Conservation (phyloP, 2,329 filamentous ascomycete genomes). For the Fusarium tuaranense region DNA sequence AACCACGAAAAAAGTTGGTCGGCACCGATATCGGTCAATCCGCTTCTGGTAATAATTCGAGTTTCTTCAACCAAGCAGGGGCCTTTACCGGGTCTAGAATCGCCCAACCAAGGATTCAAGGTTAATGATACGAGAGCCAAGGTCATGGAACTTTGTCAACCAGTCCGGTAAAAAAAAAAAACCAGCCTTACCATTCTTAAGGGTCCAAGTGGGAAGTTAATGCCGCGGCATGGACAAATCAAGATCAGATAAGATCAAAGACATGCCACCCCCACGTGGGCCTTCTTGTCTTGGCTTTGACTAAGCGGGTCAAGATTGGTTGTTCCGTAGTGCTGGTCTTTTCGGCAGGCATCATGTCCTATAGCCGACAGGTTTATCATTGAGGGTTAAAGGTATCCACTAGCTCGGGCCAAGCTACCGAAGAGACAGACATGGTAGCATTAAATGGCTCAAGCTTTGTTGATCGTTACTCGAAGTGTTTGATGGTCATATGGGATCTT, state of each 20-base stretch:
- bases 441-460: neutral
- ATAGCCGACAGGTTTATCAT: neutral
- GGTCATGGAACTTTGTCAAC: neutral
- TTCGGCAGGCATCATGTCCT: neutral
- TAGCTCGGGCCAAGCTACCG: neutral
- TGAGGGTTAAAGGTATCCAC: neutral
- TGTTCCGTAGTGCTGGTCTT: neutral
- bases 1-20: neutral
- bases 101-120: neutral
- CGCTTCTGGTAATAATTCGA: neutral
- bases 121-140: neutral
- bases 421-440: neutral
- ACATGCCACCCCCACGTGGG: neutral
- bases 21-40: neutral
- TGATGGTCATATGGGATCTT: neutral
- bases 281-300: neutral
- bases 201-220: neutral
- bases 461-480: neutral
- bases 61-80: neutral
- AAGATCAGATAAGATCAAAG: slow-evolving; percentile 2
- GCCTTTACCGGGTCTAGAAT: neutral
- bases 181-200: neutral
- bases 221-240: neutral
- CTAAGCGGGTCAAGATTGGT: neutral
- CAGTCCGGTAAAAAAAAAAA: neutral